Base-by-base conservation (phyloP, 257 asterid genomes). In the Ligustrum vulgare region DNA sequence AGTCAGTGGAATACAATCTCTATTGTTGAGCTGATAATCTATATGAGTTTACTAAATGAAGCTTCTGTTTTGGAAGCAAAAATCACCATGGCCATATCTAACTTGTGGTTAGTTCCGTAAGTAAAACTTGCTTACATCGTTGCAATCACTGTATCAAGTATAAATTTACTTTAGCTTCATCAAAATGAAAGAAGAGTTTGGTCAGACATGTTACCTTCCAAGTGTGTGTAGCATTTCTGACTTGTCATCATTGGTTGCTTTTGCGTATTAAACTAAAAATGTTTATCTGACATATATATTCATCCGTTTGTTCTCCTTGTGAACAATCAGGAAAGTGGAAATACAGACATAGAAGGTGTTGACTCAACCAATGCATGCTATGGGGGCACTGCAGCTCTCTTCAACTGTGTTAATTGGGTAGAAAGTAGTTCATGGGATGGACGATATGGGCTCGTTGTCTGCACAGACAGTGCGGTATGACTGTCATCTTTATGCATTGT, bases 371-470 rank as follows among this genome's bases (percentile, higher is more conserved):
- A 95, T 76, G 99, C 99, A 43, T 95, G 99, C 86, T 95, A 95
- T 77, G 99, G 99, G 18, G 99, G 99, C 41, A 95, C 99, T 43
- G 99, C 99, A 72, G 99, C 99, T 13, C 80, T 95, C 56, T 82
- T 95, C 65, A 95, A 95, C 86, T 95, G 99, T 72, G 93, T 93
- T 74, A 95, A 95, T 76, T 95, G 98, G 99, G 97, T 91, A 69
- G 99, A 95, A 80, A 95, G 99, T 69, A 87, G 84, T 74, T 95
- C 99, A n/a, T 93, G 99, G 99, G 99, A 93, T 83, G 99, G 99
- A 67, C 89, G 99, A 81, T 93, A 91, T 83, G 99, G 99, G 75
- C 96, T 95, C 45, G 99, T 93, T 79, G 97, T 95, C 83, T 95
- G 99, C 87, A 95, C 99, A 7, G 99, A 95, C 84, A 95, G 99